These are phyloP conservation scores for Aspergillus avenaceus DNA, from an alignment of 495 filamentous ascomycete genomes.

Conservation along the genomic window DNA sequence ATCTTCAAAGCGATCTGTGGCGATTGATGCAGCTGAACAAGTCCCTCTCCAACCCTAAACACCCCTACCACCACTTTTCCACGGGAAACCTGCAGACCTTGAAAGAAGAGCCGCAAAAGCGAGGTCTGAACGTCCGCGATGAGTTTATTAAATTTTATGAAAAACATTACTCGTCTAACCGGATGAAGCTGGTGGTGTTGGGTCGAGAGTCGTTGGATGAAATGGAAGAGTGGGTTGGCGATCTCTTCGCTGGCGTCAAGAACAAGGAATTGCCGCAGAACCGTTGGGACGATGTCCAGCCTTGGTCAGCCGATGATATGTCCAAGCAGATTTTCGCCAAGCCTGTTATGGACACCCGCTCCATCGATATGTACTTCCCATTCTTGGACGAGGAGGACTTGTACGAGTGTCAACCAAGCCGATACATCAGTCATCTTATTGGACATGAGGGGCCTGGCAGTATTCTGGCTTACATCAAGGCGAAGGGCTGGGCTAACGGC, in stretches of 20 bases:
- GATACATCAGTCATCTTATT: slow-evolving; percentile 90
- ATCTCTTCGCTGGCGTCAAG: slow-evolving; percentile 76
- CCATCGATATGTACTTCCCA: slow-evolving; percentile 82
- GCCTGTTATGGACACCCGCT: slow-evolving; percentile 89
- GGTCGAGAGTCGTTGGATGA: slow-evolving; percentile 86
- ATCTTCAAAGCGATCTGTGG: slow-evolving; percentile 94
- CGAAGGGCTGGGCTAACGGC: slow-evolving; percentile 91
- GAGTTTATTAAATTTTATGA: slow-evolving; percentile 94
- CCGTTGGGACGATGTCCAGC: slow-evolving; percentile 72
- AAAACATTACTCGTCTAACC: slow-evolving; percentile 89
- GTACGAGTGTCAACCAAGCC: slow-evolving; percentile 78
- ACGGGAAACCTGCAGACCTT: slow-evolving; percentile 90
- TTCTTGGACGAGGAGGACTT: slow-evolving; percentile 84
- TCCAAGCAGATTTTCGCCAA: slow-evolving; percentile 86
- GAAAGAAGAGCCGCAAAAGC: slow-evolving; percentile 74
- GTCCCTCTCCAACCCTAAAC: slow-evolving; percentile 79
- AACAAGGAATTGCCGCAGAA: slow-evolving; percentile 84
- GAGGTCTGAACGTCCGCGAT: slow-evolving; percentile 82
- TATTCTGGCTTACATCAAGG: slow-evolving; percentile 91
- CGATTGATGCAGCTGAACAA: slow-evolving; percentile 89
- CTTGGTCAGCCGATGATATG: slow-evolving; percentile 63
- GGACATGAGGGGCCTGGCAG: slow-evolving; percentile 97
- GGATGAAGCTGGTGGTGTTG: slow-evolving; percentile 91
- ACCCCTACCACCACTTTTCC: slow-evolving; percentile 95
- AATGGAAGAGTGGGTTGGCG: slow-evolving; percentile 81